Conservation (phyloP, 2,329 filamentous ascomycete species). For the Waltergamsia citrina region DNA sequence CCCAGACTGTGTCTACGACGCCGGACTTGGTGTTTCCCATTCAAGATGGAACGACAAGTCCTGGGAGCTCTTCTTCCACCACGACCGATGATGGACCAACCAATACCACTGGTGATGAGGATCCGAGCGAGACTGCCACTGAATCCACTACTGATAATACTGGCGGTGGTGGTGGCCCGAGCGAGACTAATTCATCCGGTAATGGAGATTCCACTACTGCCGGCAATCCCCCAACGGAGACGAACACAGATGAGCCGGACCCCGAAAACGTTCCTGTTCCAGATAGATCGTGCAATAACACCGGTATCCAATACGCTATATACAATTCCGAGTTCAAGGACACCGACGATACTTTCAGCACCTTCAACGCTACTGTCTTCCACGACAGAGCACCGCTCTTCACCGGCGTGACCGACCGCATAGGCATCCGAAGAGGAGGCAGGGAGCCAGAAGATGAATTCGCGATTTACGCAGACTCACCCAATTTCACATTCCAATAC, state of each 20-base stretch:
- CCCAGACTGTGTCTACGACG: too few species aligned
- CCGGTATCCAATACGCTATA: conserved; percentile 3
- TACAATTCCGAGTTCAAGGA: not conserved
- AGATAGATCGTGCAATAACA: not conserved
- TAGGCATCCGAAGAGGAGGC: too few species aligned
- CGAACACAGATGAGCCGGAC: not conserved
- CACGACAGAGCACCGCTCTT: not conserved
- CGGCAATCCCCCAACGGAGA: too few species aligned
- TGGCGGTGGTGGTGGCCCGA: not conserved
- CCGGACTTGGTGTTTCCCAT: too few species aligned
- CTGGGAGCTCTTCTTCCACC: too few species aligned
- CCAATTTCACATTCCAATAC: not conserved
- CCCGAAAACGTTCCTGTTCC: not conserved
- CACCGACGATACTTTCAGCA: not conserved
- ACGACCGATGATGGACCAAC: not conserved
- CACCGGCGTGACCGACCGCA: not conserved
- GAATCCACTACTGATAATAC: too few species aligned
- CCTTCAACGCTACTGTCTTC: not conserved
- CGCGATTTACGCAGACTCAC: conserved; percentile 3
- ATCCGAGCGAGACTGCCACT: not conserved
- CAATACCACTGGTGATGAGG: not conserved
- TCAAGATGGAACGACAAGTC: too few species aligned
- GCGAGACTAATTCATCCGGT: not conserved
- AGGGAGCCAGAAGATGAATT: too few species aligned
- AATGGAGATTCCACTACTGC: too few species aligned